Conservation (phyloP, 257 asterid species). For the Leptodermis oblonga region DNA sequence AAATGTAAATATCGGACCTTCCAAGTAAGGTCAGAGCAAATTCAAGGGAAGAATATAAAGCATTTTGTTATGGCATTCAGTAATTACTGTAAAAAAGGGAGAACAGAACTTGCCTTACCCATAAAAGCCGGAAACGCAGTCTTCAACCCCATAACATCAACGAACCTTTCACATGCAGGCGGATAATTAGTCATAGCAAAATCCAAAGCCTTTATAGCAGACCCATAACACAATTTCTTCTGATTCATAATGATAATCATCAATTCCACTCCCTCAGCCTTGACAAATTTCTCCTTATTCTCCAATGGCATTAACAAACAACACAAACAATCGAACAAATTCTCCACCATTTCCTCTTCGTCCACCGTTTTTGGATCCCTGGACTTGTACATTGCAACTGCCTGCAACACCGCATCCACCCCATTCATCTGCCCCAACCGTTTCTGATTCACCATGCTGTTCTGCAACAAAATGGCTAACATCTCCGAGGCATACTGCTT, state of each 20-base stretch:
- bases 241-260: constrained; percentile 97
- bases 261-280: constrained; percentile 96
- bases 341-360: constrained; percentile 99
- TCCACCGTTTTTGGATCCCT: constrained; percentile 89
- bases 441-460: constrained; percentile 70
- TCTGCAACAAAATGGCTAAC: constrained; percentile 86
- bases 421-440: constrained; percentile 96
- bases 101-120: constrained; percentile 98
- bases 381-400: constrained; percentile 90
- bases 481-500: constrained; percentile 97
- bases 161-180: constrained; percentile 94
- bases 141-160: constrained; percentile 97
- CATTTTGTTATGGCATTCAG: not conserved
- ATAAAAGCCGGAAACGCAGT: constrained; percentile 99
- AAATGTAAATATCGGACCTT: not conserved
- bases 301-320: constrained; percentile 97
- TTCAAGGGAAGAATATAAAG: not conserved
- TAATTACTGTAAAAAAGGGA: too few species aligned
- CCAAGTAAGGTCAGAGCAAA: not conserved
- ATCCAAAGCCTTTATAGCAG: constrained; percentile 88
- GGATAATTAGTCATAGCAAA: constrained; percentile 93
- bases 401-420: constrained; percentile 88
- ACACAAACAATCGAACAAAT: constrained; percentile 81
- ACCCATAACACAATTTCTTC: constrained; percentile 89
- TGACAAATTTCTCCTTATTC: constrained; percentile 95